phyloP scores from a whole-genome alignment of 1,139 yeast species.

The Debaryomyces fabryi region DNA sequence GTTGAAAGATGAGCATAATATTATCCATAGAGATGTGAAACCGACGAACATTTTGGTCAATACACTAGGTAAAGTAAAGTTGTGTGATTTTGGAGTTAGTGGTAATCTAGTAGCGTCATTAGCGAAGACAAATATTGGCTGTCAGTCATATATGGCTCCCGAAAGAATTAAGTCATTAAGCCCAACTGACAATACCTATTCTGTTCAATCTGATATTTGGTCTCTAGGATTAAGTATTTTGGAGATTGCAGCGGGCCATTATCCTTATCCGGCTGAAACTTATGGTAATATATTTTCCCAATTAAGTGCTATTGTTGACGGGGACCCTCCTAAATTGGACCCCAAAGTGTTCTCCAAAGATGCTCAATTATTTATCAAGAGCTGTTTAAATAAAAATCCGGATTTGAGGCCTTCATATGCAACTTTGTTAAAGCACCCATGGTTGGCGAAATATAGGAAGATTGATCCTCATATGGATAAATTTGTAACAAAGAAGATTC shows the following conservation, averaged over 20 bases:
- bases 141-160: constrained; percentile 99
- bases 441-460: constrained; percentile 61
- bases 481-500: constrained; percentile 36
- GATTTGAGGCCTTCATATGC: constrained; percentile 81
- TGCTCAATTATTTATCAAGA: constrained; percentile 79
- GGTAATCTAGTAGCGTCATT: constrained; percentile 95
- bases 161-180: constrained; percentile 73
- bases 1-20: constrained; percentile 83
- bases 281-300: constrained; percentile 89
- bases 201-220: constrained; percentile 97
- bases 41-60: constrained; percentile 91
- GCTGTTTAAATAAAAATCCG: constrained; percentile 83
- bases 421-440: constrained; percentile 74
- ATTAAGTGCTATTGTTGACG: constrained; percentile 93
- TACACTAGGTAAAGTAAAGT: constrained; percentile 80
- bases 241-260: constrained; percentile 87
- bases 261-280: constrained; percentile 96
- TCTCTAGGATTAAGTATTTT: constrained; percentile 86
- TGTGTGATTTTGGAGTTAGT: constrained; percentile 96
- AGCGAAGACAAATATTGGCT: constrained; percentile 95
- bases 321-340: constrained; percentile 81
- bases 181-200: constrained; percentile 75
- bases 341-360: constrained; percentile 60
- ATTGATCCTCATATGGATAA: constrained; percentile 48
- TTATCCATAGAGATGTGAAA: constrained; percentile 95